Percentiles rank a stretch among this genome's conserved stretches.
These are phyloP conservation scores for Actinomortierella ambigua DNA, from an alignment of 371 early-diverging fungal genomes.

Conservation along the genomic window DNA sequence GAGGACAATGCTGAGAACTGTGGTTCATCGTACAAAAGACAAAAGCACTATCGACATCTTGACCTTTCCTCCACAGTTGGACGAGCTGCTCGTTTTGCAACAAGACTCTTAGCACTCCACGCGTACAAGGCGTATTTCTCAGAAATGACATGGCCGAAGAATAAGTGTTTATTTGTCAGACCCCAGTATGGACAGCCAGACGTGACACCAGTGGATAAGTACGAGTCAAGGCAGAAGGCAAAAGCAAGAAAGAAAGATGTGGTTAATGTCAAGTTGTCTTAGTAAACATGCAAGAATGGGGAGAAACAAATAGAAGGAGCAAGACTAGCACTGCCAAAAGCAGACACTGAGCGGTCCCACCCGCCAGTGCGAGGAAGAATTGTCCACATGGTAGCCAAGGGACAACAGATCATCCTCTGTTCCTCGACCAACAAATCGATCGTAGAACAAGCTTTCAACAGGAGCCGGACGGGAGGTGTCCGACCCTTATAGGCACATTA, in stretches of 20 bases:
- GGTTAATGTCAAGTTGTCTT: neutral
- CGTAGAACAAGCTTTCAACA: conserved; percentile 4
- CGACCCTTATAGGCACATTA: conserved; percentile 14
- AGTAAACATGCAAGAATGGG: conserved; percentile 1
- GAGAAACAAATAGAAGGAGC: conserved; percentile 1
- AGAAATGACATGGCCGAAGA: too few relatives aligned
- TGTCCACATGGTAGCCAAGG: neutral
- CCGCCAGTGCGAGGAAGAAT: conserved; percentile 10
- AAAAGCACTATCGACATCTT: too few relatives aligned
- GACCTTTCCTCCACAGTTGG: too few relatives aligned
- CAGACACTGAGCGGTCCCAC: conserved; percentile 10
- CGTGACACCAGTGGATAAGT: neutral
- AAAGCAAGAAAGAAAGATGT: too few relatives aligned
- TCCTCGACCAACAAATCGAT: conserved; percentile 2
- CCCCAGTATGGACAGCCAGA: neutral
- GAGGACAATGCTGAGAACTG: too few relatives aligned
- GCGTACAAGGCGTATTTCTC: too few relatives aligned
- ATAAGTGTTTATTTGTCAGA: neutral
- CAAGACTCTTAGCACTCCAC: too few relatives aligned
- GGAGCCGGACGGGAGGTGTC: conserved; percentile 11
- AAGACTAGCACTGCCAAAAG: conserved; percentile 14
- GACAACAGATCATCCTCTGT: conserved; percentile 6
- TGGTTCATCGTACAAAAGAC: too few relatives aligned
- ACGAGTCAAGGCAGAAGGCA: neutral
- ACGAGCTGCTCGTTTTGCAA: too few relatives aligned